Base-by-base conservation (phyloP, 306 rosid species). In the Acacia acuminata region DNA sequence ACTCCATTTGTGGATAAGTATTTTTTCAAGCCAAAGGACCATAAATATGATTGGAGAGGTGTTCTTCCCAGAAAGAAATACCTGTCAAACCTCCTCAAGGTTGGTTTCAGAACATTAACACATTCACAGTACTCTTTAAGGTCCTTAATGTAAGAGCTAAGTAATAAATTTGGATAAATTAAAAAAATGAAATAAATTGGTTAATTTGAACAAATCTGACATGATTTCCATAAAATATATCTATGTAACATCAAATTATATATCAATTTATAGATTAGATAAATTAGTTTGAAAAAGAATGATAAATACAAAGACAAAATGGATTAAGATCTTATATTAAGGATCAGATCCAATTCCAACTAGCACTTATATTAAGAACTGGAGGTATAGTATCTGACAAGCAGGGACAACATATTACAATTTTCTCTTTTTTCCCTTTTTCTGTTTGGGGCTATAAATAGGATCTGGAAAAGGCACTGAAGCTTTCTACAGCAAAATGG, bases 21-120 rank as follows among this genome's bases (percentile, higher is more conserved):
- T 36, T 88, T 86, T 47, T 42, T 51, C 11, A 11, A 84, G 53
- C 84, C 91, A 43, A 71, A 82, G 76, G 85, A 82, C 53, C 89
- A 88, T 77, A 86, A 83, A 61, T 88, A 86, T 77, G 91, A 88
- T 73, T 88, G 91, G 91, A 60, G 88, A 79, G 88, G 89, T 53
- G 90, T 87, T 11, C 90, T 84, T 79, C 88, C 90, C 3, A 75
- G 90, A 60, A 69, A 82, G 12, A 79, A 45, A 44, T 87, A 87
- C 83, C 24, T 87, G 71, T 84, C 79, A 79, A 84, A 75, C 6
- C 88, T 84, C 78, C 77, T 87, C 13, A 78, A 81, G 86, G 90
- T 81, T 71, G 70, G 32, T 44, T 66, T 40, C 76, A 55, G 20
- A 7, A 67, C 25, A 34, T 27, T 36, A 38, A 38, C 8, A 38